Evolutionary conservation across 805 yeast genomes (phyloP).

Genomic region (Millerozyma miso): DNA sequence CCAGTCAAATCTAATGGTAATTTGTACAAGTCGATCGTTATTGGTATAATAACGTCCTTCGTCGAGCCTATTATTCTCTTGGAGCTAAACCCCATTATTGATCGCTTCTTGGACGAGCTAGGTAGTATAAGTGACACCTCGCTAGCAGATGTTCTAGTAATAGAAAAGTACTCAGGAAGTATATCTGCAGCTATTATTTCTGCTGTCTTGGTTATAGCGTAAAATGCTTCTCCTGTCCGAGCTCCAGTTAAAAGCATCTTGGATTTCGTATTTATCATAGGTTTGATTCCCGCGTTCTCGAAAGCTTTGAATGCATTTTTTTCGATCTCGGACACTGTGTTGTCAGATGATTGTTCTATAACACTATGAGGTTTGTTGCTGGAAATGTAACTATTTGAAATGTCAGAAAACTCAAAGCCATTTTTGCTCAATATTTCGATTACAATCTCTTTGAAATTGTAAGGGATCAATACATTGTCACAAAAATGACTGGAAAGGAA

Average conservation of each 20-base stretch:
- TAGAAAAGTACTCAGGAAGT: slow-evolving; percentile 45
- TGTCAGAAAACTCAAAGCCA: slow-evolving; percentile 42
- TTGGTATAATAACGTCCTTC: slow-evolving; percentile 54
- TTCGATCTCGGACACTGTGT: slow-evolving; percentile 19
- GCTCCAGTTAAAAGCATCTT: slow-evolving; percentile 56
- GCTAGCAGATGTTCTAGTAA: slow-evolving; percentile 47
- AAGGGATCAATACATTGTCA: slow-evolving; percentile 60
- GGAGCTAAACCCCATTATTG: slow-evolving; percentile 36
- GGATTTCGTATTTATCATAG: slow-evolving; percentile 36
- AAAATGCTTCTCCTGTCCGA: slow-evolving; percentile 43
- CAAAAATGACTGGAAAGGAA: slow-evolving; percentile 61
- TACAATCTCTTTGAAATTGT: slow-evolving; percentile 39
- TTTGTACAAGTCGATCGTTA: slow-evolving; percentile 48
- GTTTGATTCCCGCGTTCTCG: slow-evolving; percentile 35
- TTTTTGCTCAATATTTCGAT: slow-evolving; percentile 39
- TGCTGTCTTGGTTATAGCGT: slow-evolving; percentile 41
- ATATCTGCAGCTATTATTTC: slow-evolving; percentile 27
- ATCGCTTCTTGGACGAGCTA: slow-evolving; percentile 30
- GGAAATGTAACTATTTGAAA: slow-evolving; percentile 38
- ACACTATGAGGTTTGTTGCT: background rate
- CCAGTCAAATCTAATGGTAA: slow-evolving; percentile 61
- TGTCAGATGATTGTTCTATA: background rate
- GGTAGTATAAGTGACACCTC: slow-evolving; percentile 50
- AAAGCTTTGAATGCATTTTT: slow-evolving; percentile 33
- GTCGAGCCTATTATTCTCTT: slow-evolving; percentile 50